phyloP scores from a whole-genome alignment of 2,329 filamentous ascomycete genomes.

The Tolypocladium sp. region DNA sequence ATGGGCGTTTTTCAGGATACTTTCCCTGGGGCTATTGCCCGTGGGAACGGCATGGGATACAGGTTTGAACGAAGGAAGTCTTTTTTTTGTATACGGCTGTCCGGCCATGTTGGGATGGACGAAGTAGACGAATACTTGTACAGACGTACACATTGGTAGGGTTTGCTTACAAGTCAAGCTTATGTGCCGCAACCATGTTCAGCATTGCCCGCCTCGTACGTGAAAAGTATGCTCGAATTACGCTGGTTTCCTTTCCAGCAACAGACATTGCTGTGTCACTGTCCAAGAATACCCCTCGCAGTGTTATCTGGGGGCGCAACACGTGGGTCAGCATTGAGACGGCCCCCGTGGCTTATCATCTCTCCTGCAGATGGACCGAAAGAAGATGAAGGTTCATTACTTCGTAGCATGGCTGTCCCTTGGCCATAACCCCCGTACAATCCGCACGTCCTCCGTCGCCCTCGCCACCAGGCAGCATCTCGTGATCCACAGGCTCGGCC shows the following conservation, averaged over 20 bases:
- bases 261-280: no score
- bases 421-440: background rate
- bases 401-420: background rate
- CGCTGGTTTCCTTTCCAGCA: no score
- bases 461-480: background rate
- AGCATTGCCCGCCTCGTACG: background rate
- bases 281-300: no score
- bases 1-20: slow-evolving; percentile 1
- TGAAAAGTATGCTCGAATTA: no score
- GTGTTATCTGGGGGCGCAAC: no score
- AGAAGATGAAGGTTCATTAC: background rate
- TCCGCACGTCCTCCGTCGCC: background rate
- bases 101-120: background rate
- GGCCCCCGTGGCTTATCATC: no score
- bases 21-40: background rate
- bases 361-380: background rate
- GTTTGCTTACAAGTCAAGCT: background rate
- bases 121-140: background rate
- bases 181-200: background rate
- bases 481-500: background rate
- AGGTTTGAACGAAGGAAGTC: background rate
- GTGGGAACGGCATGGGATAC: background rate
- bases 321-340: no score
- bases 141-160: background rate
- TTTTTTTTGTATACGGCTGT: background rate